Conservation (phyloP, 805 yeast species). For the Helenozyma rhizophorensis region DNA sequence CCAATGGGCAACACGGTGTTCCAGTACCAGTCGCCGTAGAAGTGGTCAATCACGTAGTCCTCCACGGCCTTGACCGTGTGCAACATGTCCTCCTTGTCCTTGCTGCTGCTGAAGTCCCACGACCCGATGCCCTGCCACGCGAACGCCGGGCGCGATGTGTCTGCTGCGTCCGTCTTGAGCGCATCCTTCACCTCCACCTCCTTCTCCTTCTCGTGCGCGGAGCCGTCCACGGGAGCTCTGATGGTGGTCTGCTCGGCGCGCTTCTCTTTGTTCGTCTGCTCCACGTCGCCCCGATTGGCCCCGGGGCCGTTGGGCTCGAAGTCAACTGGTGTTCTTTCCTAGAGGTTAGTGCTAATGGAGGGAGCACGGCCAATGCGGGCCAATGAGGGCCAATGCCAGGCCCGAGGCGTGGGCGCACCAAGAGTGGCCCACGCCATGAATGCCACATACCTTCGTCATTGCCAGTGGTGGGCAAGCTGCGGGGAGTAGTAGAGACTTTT, state of each 20-base stretch:
- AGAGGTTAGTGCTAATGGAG: constrained; percentile 8
- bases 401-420: background rate
- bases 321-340: constrained; percentile 3
- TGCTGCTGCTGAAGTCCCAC: constrained; percentile 25
- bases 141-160: constrained; percentile 21
- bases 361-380: no score
- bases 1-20: constrained; percentile 62
- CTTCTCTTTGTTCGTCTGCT: constrained; percentile 9
- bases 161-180: background rate
- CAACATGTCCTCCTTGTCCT: constrained; percentile 25
- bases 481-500: no score
- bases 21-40: constrained; percentile 69
- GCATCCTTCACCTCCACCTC: background rate
- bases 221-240: constrained; percentile 12
- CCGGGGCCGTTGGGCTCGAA: constrained; percentile 12
- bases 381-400: no score
- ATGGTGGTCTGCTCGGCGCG: constrained; percentile 11
- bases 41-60: constrained; percentile 61
- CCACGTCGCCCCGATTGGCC: constrained; percentile 14
- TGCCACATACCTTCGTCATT: no score
- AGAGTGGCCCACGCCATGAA: no score
- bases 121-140: constrained; percentile 39
- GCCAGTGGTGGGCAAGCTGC: no score
- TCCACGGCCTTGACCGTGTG: constrained; percentile 38
- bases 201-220: constrained; percentile 1